These are phyloP conservation scores for Fusarium sp. DNA, from an alignment of 2,329 filamentous ascomycete genomes.

Conservation along the genomic window DNA sequence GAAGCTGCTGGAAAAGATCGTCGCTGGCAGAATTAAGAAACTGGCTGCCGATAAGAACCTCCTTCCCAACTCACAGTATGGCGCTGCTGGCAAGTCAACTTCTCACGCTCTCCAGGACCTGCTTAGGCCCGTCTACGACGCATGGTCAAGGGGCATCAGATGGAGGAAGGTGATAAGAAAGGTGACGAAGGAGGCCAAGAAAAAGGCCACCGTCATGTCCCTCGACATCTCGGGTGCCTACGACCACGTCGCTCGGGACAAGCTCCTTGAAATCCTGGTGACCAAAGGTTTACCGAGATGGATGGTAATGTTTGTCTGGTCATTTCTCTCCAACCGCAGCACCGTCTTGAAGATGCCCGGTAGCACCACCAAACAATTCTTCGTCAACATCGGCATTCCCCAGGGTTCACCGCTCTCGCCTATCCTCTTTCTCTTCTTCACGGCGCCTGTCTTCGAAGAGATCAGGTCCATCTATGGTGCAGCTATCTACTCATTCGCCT, in stretches of 20 bases:
- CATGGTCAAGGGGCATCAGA: constrained; percentile 8
- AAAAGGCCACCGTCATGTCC: constrained; percentile 1
- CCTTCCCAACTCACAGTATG: constrained; percentile 17
- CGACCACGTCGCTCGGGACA: background rate
- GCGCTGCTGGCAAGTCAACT: constrained; percentile 14
- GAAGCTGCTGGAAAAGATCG: constrained; percentile 20
- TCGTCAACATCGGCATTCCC: constrained; percentile 18
- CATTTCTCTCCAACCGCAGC: constrained; percentile 12
- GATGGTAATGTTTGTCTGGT: constrained; percentile 8
- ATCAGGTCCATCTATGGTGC: background rate
- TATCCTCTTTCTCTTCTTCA: constrained; percentile 23
- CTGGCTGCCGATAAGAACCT: background rate
- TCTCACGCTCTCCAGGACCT: constrained; percentile 4
- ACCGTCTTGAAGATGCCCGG: constrained; percentile 16
- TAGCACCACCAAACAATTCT: constrained; percentile 3
- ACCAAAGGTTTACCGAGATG: constrained; percentile 5
- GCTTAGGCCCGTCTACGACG: background rate
- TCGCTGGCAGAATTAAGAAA: constrained; percentile 7
- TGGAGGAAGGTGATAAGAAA: too few species aligned
- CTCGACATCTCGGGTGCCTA: constrained; percentile 20
- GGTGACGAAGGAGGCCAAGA: background rate
- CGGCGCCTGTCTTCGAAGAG: background rate
- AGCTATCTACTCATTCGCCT: background rate
- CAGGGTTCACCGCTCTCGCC: constrained; percentile 14
- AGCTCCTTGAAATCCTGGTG: constrained; percentile 8